Evolutionary conservation across 2,329 filamentous ascomycete genomes (phyloP).

Genomic region (Pseudopyrenochaeta lycopersici): DNA sequence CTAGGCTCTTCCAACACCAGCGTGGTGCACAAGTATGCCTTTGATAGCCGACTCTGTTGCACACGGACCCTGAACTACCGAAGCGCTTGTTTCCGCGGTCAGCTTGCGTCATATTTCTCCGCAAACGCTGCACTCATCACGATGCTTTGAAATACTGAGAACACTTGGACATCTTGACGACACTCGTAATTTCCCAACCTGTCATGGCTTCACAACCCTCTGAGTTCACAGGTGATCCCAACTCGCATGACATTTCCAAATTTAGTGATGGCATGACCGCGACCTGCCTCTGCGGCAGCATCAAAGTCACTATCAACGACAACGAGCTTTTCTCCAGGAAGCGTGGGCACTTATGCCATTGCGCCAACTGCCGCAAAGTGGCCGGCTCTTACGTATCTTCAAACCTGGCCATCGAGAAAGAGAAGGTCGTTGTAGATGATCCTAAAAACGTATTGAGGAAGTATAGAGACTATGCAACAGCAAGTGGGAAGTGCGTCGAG

Average conservation of each 20-base stretch:
- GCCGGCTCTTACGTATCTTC: constrained; percentile 54
- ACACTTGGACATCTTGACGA: too few relatives aligned
- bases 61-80: background rate
- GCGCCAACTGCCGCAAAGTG: constrained; percentile 61
- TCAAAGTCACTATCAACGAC: constrained; percentile 60
- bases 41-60: background rate
- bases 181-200: background rate
- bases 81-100: background rate
- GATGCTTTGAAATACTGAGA: too few relatives aligned
- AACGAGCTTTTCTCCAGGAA: constrained; percentile 55
- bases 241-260: constrained; percentile 41
- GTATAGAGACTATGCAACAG: constrained; percentile 56
- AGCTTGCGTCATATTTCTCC: background rate
- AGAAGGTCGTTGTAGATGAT: constrained; percentile 58
- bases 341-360: constrained; percentile 59
- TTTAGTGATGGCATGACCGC: constrained; percentile 50
- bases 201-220: constrained; percentile 7
- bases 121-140: background rate
- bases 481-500: constrained; percentile 57
- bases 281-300: constrained; percentile 58
- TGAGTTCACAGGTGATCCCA: constrained; percentile 51
- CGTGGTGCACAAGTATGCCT: too few relatives aligned
- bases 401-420: constrained; percentile 54
- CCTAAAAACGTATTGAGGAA: constrained; percentile 55
- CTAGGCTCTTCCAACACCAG: too few relatives aligned